Evolutionary conservation across 1,284 basidiomycete species (phyloP), one percentile per base, ranked within the genome.

Genomic region (Gastroboletus turbinatus): DNA sequence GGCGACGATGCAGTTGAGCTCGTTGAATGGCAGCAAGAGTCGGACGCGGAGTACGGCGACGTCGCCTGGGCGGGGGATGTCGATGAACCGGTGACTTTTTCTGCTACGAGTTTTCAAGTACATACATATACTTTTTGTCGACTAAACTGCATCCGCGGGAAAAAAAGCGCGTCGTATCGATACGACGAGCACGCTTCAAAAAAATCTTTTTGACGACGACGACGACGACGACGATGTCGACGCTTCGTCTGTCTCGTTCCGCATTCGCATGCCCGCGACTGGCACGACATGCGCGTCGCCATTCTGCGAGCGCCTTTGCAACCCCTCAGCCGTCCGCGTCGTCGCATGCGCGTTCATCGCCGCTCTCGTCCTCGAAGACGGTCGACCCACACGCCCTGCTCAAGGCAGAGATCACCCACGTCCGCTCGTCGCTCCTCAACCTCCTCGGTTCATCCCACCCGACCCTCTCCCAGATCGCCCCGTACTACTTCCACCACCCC

Each of bases 401-500:
- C 59, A 82, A 84, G 45, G 76, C 84, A 21, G 89, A 98, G 69
- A 84, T 98, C 30, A 75, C 82, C 32, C 81, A 82, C 52, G 78
- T 98, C 46, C 88, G 91, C 59, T 80, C 83, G 54, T 89, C 84
- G 56, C 80, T 99, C 30, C 80, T 94, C 60, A 78, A 81, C 60
- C 80, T 99, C 40, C 82, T 99, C 13, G 95, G 94, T 29, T 90
- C 91, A 3, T 90, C 92, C 11, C 92, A 98, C 72, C 91, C 94
- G 2, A 84, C 87, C 1, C 84, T 99, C 55, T 87, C 90, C 61
- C 84, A 90, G 55, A 89, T 98, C 59, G 94, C 96, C 5, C 87
- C 94, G 63, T 97, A 95, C 75, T 98, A 98, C 76, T 97, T 98
- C 72, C 79, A 91, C 57, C 84, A 88, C 51, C 87, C 88, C 13